Conservation (phyloP, 495 filamentous ascomycete genomes). For the Penicillium canariense region DNA sequence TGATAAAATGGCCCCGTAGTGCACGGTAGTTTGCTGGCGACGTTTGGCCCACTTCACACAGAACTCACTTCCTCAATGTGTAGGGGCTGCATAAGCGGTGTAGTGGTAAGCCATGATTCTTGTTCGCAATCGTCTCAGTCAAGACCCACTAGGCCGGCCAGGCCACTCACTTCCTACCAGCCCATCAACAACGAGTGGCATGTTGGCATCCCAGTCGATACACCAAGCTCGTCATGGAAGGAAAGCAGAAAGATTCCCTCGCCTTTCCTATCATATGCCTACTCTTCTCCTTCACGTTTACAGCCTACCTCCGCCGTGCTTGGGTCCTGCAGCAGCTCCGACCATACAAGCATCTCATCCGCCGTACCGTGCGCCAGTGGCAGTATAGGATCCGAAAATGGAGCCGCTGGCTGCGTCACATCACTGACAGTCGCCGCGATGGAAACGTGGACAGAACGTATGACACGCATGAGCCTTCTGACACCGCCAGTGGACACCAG, state of each 20-base stretch:
- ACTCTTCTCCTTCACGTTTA: slow-evolving; percentile 18
- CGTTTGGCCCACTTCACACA: too few species aligned
- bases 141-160: not conserved
- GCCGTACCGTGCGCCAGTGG: not conserved
- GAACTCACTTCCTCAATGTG: too few species aligned
- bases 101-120: too few species aligned
- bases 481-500: not conserved
- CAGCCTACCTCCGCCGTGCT: slow-evolving; percentile 6
- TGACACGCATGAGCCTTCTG: not conserved
- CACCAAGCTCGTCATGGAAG: not conserved
- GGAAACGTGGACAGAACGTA: not conserved
- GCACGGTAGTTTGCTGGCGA: slow-evolving; percentile 3
- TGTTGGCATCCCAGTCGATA: not conserved
- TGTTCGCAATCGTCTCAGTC: too few species aligned
- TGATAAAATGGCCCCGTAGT: slow-evolving; percentile 13
- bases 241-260: slow-evolving; percentile 11
- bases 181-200: not conserved
- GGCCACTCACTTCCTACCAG: not conserved
- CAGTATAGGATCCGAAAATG: not conserved
- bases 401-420: not conserved
- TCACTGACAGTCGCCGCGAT: not conserved
- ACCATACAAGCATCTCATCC: not conserved
- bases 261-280: slow-evolving; percentile 16
- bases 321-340: not conserved
- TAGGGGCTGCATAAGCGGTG: too few species aligned